Base-by-base conservation (phyloP, 495 filamentous ascomycete species). In the Pseudotulostoma volvatum region DNA sequence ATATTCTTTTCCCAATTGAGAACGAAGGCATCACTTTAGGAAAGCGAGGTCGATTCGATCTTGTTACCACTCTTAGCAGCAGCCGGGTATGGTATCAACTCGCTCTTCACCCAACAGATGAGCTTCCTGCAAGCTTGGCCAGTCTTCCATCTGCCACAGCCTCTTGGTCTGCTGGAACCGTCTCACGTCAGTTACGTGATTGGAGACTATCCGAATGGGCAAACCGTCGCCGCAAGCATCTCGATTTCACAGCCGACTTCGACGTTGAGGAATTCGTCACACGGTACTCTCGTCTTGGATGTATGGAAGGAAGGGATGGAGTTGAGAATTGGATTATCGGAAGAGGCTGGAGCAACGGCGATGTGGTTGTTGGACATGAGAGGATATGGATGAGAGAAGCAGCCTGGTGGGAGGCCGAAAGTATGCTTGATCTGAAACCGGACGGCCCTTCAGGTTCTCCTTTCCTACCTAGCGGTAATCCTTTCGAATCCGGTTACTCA, bases 241-340 rank as follows among this genome's bases (percentile, higher is more conserved):
- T 96, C n/a, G 90, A 96, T 55, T 96, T 93, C 54, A 97, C 90
- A 0, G 83, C 84, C 8, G 90, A 97, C 48, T 97, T 96, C 48
- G 90, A 97, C 49, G 55, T 86, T 11, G 84, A 95, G 31, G 90
- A 97, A 52, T 97, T 97, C 51, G 71, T 72, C 18, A 70, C 67
- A 48, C 74, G 92, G 16, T 97, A 94, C 53, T 61, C 74, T 17
- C 68, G 73, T 8, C 69, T 97, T 7, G 90, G 90, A 13, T 97
- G 90, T 53, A 68, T 77, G 43, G 85, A 92, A 49, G 90, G 92
- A 35, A 71, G 76, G 32, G 90, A 97, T 48, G 92, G 92, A 35
- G 84, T 95, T 35, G 84, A 96, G 46, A 93, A 74, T 54, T 97
- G 90, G 90, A 70, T 93, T 36, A 68, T 95, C 32, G 86, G 96